Percentiles rank a stretch among this genome's conserved stretches.
Evolutionary conservation across 140 eudicot species (phyloP).

Genomic region (Bidens hawaiensis): DNA sequence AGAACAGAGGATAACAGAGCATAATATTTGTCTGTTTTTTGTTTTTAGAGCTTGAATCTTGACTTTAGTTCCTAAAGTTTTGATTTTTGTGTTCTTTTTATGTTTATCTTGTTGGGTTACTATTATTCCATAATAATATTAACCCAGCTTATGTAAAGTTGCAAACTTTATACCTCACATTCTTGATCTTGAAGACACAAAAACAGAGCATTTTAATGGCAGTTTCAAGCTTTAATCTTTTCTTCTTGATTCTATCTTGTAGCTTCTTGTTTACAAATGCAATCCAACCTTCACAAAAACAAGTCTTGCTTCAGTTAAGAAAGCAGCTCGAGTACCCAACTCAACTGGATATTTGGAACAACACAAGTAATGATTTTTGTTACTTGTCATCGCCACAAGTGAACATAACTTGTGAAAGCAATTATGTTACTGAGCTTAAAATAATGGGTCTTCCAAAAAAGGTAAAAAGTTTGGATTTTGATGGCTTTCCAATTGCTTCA

Average conservation of each 20-base stretch:
- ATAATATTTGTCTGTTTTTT: conserved; percentile 16
- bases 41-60: conserved; percentile 2
- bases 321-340: conserved; percentile 67
- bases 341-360: conserved; percentile 51
- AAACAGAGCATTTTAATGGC: conserved; percentile 39
- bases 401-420: conserved; percentile 47
- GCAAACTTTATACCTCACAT: neutral
- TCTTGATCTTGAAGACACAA: conserved; percentile 17
- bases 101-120: conserved; percentile 20
- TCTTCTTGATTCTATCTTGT: conserved; percentile 36
- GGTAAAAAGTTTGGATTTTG: conserved; percentile 28
- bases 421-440: conserved; percentile 55
- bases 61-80: conserved; percentile 19
- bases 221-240: conserved; percentile 28
- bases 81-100: conserved; percentile 5
- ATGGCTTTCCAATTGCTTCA: conserved; percentile 43
- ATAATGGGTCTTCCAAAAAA: conserved; percentile 45
- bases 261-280: conserved; percentile 37
- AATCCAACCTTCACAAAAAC: conserved; percentile 60
- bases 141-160: conserved; percentile 4
- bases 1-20: conserved; percentile 28
- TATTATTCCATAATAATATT: too few relatives aligned
- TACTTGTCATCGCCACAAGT: conserved; percentile 46
- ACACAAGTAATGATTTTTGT: conserved; percentile 42
- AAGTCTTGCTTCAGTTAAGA: conserved; percentile 56